Percentiles rank a stretch among this genome's conserved stretches.
phyloP scores from a whole-genome alignment of 768 basidiomycete species.

The Calocybe indica region DNA sequence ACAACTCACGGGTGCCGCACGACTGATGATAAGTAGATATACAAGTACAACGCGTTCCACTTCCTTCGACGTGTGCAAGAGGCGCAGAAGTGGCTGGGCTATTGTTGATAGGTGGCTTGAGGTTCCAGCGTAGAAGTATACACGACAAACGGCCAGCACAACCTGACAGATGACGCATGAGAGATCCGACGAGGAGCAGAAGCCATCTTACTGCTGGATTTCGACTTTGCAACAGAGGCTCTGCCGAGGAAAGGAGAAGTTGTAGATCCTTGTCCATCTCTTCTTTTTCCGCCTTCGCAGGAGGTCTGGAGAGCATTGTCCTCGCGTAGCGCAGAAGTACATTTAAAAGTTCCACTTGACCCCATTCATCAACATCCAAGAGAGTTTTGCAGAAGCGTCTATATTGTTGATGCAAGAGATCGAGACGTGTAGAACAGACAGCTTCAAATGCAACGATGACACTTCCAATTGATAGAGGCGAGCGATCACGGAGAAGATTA shows the following conservation, averaged over 20 bases:
- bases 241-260: slow-evolving; percentile 62
- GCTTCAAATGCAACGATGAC: slow-evolving; percentile 81
- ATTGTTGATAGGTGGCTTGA: slow-evolving; percentile 49
- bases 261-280: slow-evolving; percentile 77
- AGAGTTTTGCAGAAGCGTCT: slow-evolving; percentile 78
- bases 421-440: slow-evolving; percentile 82
- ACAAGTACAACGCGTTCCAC: slow-evolving; percentile 70
- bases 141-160: slow-evolving; percentile 66
- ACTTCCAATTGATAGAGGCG: slow-evolving; percentile 83
- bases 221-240: slow-evolving; percentile 77
- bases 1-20: slow-evolving; percentile 55
- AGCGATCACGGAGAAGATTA: slow-evolving; percentile 62
- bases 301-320: slow-evolving; percentile 72
- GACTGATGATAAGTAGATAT: slow-evolving; percentile 63
- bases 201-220: slow-evolving; percentile 74
- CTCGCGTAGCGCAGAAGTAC: slow-evolving; percentile 80
- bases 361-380: slow-evolving; percentile 95
- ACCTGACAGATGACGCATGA: slow-evolving; percentile 41
- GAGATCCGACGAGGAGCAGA: background rate
- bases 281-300: slow-evolving; percentile 28
- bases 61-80: slow-evolving; percentile 65
- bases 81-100: slow-evolving; percentile 66
- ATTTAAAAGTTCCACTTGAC: slow-evolving; percentile 75
- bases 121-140: slow-evolving; percentile 71
- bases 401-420: slow-evolving; percentile 86